Evolutionary conservation across 441 rosid genomes (phyloP).

Genomic region (Populus trichocarpa): DNA sequence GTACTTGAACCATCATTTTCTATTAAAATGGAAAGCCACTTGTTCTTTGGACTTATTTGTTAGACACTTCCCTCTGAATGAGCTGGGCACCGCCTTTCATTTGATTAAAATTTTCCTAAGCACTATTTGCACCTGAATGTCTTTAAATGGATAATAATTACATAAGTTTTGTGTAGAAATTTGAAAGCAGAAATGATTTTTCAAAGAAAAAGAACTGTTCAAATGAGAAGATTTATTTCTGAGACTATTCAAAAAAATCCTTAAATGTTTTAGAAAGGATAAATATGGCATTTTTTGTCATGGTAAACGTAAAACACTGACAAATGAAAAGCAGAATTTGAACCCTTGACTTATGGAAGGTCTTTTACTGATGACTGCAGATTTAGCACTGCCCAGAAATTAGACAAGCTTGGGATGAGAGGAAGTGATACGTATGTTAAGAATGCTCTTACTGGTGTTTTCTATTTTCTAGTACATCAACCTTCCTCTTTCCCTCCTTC

Average conservation of each 20-base stretch:
- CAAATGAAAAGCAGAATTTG: not conserved
- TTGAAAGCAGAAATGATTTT: not conserved
- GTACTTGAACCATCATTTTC: constrained; percentile 35
- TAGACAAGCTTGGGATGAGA: constrained; percentile 97
- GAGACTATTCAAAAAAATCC: not conserved
- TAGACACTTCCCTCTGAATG: not conserved
- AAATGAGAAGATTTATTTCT: not conserved
- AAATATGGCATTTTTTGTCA: not conserved
- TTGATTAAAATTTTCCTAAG: not conserved
- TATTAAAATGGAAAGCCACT: not conserved
- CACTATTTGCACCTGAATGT: not conserved
- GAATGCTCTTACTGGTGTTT: constrained; percentile 18
- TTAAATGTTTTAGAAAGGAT: not conserved
- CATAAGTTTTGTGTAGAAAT: not conserved
- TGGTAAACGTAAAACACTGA: not conserved
- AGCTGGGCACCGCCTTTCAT: not conserved
- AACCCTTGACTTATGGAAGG: constrained; percentile 7
- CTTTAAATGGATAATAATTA: not conserved
- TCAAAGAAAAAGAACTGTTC: not conserved
- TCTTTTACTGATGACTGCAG: constrained; percentile 46
- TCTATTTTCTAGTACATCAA: constrained; percentile 10
- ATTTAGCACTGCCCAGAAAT: constrained; percentile 92
- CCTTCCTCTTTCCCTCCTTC: constrained; percentile 14
- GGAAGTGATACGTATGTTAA: constrained; percentile 90
- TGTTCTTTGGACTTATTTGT: not conserved